Evolutionary conservation across 192 early-diverging fungal genomes (phyloP).

Genomic region (Entrophospora sp.): DNA sequence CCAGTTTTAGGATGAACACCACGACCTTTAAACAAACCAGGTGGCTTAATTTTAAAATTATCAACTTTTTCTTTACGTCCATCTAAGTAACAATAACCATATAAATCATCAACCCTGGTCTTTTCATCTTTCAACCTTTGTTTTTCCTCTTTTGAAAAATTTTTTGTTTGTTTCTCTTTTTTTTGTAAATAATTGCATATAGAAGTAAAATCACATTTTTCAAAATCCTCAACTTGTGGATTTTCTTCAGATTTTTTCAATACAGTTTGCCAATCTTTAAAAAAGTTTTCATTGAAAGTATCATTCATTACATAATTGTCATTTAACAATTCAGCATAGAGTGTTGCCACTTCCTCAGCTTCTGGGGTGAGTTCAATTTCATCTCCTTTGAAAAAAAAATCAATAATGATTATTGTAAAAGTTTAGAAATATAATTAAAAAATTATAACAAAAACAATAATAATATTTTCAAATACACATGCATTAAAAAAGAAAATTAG

Average conservation of each 20-base stretch:
- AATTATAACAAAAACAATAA: neutral
- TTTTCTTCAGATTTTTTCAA: no score
- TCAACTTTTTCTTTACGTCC: no score
- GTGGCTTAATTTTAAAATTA: no score
- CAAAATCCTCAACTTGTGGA: no score
- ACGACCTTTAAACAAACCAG: no score
- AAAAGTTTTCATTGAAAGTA: constrained; percentile 73
- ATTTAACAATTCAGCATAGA: constrained; percentile 79
- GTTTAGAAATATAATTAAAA: neutral
- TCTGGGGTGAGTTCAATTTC: constrained; percentile 40
- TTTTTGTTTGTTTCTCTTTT: constrained; percentile 55
- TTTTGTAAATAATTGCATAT: constrained; percentile 93
- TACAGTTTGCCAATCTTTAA: no score
- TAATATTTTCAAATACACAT: no score
- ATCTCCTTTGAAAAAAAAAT: constrained; percentile 19
- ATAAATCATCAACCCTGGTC: constrained; percentile 80
- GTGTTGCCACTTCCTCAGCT: constrained; percentile 89
- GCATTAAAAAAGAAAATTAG: constrained; percentile 6
- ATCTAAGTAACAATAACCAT: constrained; percentile 64
- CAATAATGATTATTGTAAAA: no score
- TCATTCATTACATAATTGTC: constrained; percentile 76
- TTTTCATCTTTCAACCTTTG: no score
- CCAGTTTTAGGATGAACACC: no score
- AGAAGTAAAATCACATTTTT: no score
- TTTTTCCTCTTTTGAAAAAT: no score